These are phyloP conservation scores for Aspergillus oerlinghausenensis DNA, from an alignment of 2,329 filamentous ascomycete genomes.

Conservation along the genomic window DNA sequence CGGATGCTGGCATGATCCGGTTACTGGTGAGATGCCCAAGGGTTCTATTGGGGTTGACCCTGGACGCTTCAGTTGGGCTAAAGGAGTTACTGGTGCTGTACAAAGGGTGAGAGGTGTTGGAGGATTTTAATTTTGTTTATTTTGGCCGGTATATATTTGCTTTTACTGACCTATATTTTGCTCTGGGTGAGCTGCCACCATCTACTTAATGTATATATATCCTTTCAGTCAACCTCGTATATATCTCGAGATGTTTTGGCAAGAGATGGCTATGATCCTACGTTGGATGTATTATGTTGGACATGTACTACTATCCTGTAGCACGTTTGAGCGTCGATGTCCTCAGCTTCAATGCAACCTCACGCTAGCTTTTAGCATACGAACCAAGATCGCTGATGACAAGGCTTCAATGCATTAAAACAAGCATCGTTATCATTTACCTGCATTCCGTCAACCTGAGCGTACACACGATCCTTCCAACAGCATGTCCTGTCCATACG, in stretches of 20 bases:
- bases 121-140: slow-evolving; percentile 41
- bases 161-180: neutral
- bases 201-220: neutral
- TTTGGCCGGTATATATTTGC: neutral
- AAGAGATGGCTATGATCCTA: neutral
- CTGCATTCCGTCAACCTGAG: neutral
- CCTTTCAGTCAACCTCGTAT: neutral
- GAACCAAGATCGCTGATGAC: neutral
- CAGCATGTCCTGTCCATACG: slow-evolving; percentile 8
- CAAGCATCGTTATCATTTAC: neutral
- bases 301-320: neutral
- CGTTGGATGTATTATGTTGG: neutral
- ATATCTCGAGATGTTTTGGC: neutral
- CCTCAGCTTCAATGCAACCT: neutral
- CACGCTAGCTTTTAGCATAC: neutral
- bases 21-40: slow-evolving; percentile 43
- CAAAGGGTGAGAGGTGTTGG: slow-evolving; percentile 55
- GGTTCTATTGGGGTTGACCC: slow-evolving; percentile 52
- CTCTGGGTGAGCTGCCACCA: neutral
- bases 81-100: slow-evolving; percentile 54
- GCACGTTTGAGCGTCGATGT: neutral
- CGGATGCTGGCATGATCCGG: slow-evolving; percentile 58
- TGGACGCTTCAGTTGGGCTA: slow-evolving; percentile 55
- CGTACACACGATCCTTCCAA: neutral
- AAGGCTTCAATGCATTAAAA: neutral